Conservation (phyloP, 2,329 filamentous ascomycete species). For the Xylariaceae sp. region DNA sequence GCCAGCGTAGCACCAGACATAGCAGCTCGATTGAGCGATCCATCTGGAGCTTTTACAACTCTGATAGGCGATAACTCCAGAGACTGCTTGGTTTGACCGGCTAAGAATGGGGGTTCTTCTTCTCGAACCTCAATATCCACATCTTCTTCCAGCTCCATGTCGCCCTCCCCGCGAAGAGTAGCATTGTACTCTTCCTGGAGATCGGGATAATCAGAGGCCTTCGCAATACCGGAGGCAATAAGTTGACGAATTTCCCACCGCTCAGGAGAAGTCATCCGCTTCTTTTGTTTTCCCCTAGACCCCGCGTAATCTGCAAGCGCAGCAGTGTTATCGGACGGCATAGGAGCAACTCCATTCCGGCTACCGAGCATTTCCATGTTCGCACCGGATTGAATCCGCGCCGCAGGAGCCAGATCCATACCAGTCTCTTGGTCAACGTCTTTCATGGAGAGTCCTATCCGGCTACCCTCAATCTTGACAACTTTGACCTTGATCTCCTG, state of each 20-base stretch:
- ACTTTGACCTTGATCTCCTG: conserved; percentile 93
- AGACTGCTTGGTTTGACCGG: conserved; percentile 93
- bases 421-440: conserved; percentile 91
- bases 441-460: conserved; percentile 92
- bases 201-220: conserved; percentile 89
- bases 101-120: conserved; percentile 92
- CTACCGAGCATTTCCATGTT: conserved; percentile 76
- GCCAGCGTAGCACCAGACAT: conserved; percentile 87
- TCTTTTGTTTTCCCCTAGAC: conserved; percentile 61
- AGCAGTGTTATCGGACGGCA: conserved; percentile 45
- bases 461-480: conserved; percentile 72
- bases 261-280: conserved; percentile 93
- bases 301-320: conserved; percentile 58
- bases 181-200: conserved; percentile 91
- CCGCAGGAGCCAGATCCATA: conserved; percentile 72
- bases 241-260: conserved; percentile 96
- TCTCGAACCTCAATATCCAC: conserved; percentile 95
- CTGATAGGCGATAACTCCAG: conserved; percentile 91
- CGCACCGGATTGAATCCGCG: conserved; percentile 77
- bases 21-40: conserved; percentile 93
- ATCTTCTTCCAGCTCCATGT: conserved; percentile 90
- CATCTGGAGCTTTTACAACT: conserved; percentile 94
- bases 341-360: conserved; percentile 46
- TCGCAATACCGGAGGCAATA: conserved; percentile 90
- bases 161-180: conserved; percentile 76